Evolutionary conservation across 805 yeast genomes (phyloP).

Genomic region (Candida yuanshanica): DNA sequence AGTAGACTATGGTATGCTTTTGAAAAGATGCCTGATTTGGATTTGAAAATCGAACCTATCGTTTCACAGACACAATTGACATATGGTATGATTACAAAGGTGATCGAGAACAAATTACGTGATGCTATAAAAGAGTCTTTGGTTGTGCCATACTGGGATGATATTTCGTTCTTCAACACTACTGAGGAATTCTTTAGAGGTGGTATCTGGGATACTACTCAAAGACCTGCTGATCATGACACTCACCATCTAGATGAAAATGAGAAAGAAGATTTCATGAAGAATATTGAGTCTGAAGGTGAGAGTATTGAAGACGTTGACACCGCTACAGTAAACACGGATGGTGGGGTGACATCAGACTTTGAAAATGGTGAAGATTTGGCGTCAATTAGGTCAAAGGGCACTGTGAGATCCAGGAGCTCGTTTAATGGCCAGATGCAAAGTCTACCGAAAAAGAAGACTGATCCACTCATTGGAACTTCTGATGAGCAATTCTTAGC

Average conservation of each 20-base stretch:
- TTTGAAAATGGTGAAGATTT: slow-evolving; percentile 7
- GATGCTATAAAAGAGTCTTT: slow-evolving; percentile 76
- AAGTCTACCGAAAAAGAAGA: slow-evolving; percentile 10
- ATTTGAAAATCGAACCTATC: slow-evolving; percentile 80
- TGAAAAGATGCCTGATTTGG: slow-evolving; percentile 69
- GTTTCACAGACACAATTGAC: slow-evolving; percentile 79
- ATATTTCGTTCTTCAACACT: slow-evolving; percentile 65
- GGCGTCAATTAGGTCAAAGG: slow-evolving; percentile 13
- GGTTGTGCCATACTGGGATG: slow-evolving; percentile 89
- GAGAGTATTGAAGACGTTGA: slow-evolving; percentile 1
- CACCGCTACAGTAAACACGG: slow-evolving; percentile 1
- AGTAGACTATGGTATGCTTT: slow-evolving; percentile 89
- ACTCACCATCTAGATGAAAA: slow-evolving; percentile 5
- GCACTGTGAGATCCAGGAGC: slow-evolving; percentile 3
- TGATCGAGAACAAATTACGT: slow-evolving; percentile 69
- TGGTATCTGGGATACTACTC: slow-evolving; percentile 76
- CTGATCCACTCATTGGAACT: slow-evolving; percentile 18
- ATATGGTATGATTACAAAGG: slow-evolving; percentile 71
- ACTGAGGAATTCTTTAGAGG: slow-evolving; percentile 72
- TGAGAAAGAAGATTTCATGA: slow-evolving; percentile 5
- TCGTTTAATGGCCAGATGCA: slow-evolving; percentile 5
- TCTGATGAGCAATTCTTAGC: slow-evolving; percentile 25
- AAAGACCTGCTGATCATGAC: slow-evolving; percentile 15
- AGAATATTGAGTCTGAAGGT: slow-evolving; percentile 6
- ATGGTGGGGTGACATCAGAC: slow-evolving; percentile 4